These are phyloP conservation scores for Neodidymelliopsis sp. DNA, from an alignment of 2,329 filamentous ascomycete genomes.

Conservation along the genomic window DNA sequence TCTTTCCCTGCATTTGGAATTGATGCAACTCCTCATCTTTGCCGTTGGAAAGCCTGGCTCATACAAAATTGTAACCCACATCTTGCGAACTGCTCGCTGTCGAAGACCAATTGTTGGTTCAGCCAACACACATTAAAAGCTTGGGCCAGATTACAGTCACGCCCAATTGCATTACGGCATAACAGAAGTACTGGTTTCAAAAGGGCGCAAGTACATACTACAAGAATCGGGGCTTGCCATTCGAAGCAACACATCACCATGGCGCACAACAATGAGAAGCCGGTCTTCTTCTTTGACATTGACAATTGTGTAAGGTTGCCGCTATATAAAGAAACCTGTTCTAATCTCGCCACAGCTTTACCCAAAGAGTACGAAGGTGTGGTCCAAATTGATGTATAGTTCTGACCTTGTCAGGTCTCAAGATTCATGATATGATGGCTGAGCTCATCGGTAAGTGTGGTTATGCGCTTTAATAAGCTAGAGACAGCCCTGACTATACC, in stretches of 20 bases:
- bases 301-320: conserved; percentile 80
- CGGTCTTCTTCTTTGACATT: conserved; percentile 85
- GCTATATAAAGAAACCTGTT: not conserved
- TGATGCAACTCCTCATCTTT: conserved; percentile 7
- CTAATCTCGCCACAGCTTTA: conserved; percentile 67
- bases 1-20: conserved; percentile 2
- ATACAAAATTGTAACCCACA: not conserved
- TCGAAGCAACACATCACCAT: conserved; percentile 20
- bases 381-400: not conserved
- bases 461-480: not conserved
- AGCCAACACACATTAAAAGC: not conserved
- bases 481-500: not conserved
- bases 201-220: conserved; percentile 13
- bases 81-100: not conserved
- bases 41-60: not conserved
- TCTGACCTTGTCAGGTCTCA: conserved; percentile 64
- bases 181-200: not conserved
- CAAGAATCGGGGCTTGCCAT: not conserved
- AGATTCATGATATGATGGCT: conserved; percentile 89
- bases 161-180: conserved; percentile 7
- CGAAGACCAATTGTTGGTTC: not conserved
- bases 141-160: not conserved
- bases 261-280: conserved; percentile 49
- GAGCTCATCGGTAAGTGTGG: conserved; percentile 68
- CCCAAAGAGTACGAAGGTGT: conserved; percentile 71